Base-by-base conservation (phyloP, 208 protist species). In the Naegleria gruberi region DNA sequence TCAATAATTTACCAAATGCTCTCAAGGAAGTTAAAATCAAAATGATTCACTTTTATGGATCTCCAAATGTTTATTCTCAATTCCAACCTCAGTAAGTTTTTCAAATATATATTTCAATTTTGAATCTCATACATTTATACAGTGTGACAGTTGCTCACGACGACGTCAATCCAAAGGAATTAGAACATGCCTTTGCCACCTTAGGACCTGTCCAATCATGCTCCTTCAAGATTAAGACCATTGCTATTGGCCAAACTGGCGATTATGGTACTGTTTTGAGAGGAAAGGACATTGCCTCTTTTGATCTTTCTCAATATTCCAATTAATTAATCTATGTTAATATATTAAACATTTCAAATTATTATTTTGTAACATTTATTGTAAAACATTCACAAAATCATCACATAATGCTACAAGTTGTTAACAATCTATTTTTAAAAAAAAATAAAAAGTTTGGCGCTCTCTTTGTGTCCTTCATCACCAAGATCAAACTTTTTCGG, bases 21-120 rank as follows among this genome's bases (percentile, higher is more conserved):
- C 19, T 44, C 41, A 46, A 42, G 37, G 23, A 40, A 65, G 26
- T 83, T 30, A 91, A 91, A 42, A 90, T 90, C 15, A 23, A 46
- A 42, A 86, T 91, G 90, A 81, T 91, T 45, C 30, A 85, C 6
- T 23, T 90, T n/a, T 91, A 90, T 45, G 90, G 90, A 5, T 91
- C 90, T 8, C 90, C 90, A 26, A 91, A 91, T 47, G 90, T 91
- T 34, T 91, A 73, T 91, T 57, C 44, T 41, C 82, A 89, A 90
- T 91, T 91, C 23, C 19, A 89, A 47, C 90, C 90, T n/a, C 90
- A 91, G 34, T 65, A 65, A 65, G 51, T 65, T 30, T 65, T 65
- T n/a, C n/a, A n/a, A n/a, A n/a, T n/a, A n/a, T n/a, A n/a, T n/a
- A n/a, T n/a, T n/a, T n/a, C n/a, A n/a, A n/a, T n/a, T n/a, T n/a